phyloP scores from a whole-genome alignment of 495 filamentous ascomycete genomes.

The Beverwykella pulmonaria region DNA sequence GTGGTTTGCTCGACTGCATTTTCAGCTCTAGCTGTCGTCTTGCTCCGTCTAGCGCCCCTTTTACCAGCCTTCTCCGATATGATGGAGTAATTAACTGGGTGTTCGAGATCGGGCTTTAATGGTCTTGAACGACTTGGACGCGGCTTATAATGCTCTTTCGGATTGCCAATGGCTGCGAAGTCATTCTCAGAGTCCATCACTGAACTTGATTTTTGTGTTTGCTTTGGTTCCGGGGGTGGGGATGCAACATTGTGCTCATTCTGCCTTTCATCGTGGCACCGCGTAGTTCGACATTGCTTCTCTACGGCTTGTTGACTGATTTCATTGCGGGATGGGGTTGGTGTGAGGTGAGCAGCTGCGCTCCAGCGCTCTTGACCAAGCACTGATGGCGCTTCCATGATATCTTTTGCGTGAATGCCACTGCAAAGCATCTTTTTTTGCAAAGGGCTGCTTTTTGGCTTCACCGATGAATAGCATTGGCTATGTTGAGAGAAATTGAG shows the following conservation, averaged over 20 bases:
- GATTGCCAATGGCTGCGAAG: conserved; percentile 36
- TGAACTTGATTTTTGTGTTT: conserved; percentile 3
- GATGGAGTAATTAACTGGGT: conserved; percentile 39
- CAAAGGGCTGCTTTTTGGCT: conserved; percentile 11
- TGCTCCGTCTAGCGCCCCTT: conserved; percentile 37
- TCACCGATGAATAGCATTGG: conserved; percentile 11
- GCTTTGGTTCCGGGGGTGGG: background rate
- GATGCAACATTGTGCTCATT: background rate
- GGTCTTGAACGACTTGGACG: conserved; percentile 46
- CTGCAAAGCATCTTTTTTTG: background rate
- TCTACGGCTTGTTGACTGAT: background rate
- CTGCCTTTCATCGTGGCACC: background rate
- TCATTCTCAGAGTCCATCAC: conserved; percentile 35
- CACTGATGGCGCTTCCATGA: background rate
- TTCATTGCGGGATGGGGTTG: background rate
- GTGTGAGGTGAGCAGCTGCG: background rate
- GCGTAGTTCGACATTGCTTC: background rate
- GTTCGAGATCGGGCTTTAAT: conserved; percentile 28
- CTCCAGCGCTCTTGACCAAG: background rate
- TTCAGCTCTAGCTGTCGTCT: conserved; percentile 18
- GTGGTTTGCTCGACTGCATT: no score
- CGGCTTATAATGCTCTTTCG: conserved; percentile 44
- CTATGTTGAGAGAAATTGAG: background rate
- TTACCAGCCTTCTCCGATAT: conserved; percentile 41
- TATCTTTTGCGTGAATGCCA: background rate